A percentile compares a stretch with the other conserved stretches of the same genome.
Conservation (phyloP, 768 basidiomycete species). For the Serendipita sp. region DNA sequence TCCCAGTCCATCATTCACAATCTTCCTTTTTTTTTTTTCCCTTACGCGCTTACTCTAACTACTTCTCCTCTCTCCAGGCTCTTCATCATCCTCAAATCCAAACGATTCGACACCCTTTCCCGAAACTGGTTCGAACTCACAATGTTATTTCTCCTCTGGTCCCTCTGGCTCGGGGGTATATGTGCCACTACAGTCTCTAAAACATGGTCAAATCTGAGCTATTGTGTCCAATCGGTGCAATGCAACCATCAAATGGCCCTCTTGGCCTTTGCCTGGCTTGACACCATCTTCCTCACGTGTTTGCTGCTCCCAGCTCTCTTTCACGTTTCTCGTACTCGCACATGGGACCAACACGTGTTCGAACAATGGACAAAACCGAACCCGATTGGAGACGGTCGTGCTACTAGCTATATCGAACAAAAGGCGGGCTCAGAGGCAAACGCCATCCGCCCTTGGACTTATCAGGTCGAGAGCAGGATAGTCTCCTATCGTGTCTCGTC, state of each 20-base stretch:
- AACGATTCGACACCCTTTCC: not conserved
- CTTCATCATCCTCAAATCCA: not conserved
- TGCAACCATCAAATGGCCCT: not conserved
- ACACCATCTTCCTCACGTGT: not conserved
- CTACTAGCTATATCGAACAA: not conserved
- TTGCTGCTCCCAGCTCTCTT: not conserved
- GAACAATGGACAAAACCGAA: not conserved
- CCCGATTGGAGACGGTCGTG: not conserved
- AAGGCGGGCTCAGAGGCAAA: not conserved
- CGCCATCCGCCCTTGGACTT: not conserved
- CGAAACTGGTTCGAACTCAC: constrained; percentile 5
- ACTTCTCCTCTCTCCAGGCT: not conserved
- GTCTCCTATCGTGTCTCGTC: not conserved
- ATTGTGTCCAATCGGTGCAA: not conserved
- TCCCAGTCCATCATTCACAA: not conserved
- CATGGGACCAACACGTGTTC: not conserved
- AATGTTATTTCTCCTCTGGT: not conserved
- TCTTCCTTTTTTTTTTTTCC: not conserved
- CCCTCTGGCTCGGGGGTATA: not conserved
- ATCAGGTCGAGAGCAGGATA: not conserved
- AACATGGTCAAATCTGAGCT: not conserved
- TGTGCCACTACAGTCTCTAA: not conserved
- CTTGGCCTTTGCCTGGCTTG: not conserved
- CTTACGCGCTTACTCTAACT: not conserved
- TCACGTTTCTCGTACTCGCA: not conserved